Conservation (phyloP, 345 rosid genomes). For the Arabis hirsuta region DNA sequence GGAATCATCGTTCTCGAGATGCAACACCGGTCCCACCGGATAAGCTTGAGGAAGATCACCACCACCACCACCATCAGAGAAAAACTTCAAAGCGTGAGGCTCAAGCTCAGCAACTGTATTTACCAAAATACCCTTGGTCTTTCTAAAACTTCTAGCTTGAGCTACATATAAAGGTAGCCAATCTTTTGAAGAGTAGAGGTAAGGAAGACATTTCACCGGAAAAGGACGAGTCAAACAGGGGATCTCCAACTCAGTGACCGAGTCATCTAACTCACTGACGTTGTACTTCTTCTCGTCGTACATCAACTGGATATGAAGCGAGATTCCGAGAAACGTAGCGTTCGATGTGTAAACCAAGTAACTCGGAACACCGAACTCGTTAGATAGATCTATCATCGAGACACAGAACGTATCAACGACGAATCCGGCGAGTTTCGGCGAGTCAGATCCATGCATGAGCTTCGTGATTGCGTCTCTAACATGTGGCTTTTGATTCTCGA, state of each 20-base stretch:
- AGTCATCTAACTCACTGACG: conserved; percentile 41
- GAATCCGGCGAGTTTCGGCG: conserved; percentile 50
- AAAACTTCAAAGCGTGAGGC: conserved; percentile 38
- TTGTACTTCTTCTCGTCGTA: conserved; percentile 36
- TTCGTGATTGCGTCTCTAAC: conserved; percentile 45
- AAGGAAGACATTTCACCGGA: conserved; percentile 49
- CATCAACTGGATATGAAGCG: conserved; percentile 40
- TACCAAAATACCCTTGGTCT: conserved; percentile 53
- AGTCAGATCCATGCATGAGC: neutral
- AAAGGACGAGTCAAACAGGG: conserved; percentile 46
- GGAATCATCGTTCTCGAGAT: conserved; percentile 29
- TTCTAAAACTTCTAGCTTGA: conserved; percentile 34
- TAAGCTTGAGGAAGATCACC: conserved; percentile 38
- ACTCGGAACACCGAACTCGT: conserved; percentile 51
- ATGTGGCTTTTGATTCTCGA: conserved; percentile 44
- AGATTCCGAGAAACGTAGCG: conserved; percentile 47
- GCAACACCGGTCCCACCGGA: conserved; percentile 60
- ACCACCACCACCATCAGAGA: neutral
- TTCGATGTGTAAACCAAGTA: conserved; percentile 55
- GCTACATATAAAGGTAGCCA: neutral
- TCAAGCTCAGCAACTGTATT: conserved; percentile 59
- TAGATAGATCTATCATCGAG: conserved; percentile 53
- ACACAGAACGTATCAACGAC: conserved; percentile 62
- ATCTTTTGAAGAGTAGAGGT: neutral
- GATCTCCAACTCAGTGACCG: conserved; percentile 46